Base-by-base conservation (phyloP, 257 asterid species). In the Petrea volubilis region DNA sequence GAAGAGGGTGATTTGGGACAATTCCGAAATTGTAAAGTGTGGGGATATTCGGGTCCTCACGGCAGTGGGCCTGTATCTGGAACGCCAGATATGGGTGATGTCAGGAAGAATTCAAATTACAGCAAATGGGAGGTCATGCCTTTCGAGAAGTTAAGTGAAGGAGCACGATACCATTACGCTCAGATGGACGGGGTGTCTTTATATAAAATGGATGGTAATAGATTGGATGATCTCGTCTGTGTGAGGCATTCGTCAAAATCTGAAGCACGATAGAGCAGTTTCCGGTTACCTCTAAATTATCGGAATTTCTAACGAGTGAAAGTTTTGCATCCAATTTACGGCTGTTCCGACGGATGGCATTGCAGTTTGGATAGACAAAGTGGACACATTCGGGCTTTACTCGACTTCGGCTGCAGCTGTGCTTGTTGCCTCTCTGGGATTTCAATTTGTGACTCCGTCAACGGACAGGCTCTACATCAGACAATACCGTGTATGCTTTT, bases 201-300 rank as follows among this genome's bases (percentile, higher is more conserved):
- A 70, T 95, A 95, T 82, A 95, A 95, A 80, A 95, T 95, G 92
- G 98, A 95, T 71, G 99, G 99, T 14, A 92, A 95, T 68, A 92
- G 80, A 72, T 77, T 95, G 87, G 99, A 95, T 43, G 99, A 95
- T 87, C 86, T 95, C 31, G 98, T 92, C 9, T 95, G 99, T 51
- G 91, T 95, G 24, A 84, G 79, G 81, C 96, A 86, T 70, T 70
- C 96, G 70, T 46, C n/a, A 40, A 77, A 82, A 61, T 70, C 87
- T 2, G 68, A 78, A 61, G 80, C 51, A 47, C 78, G 81, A 83
- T 25, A 9, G 29, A 47, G 21, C 28, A 7, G n/a, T 4, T 15
- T 49, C 43, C 28, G 34, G 4, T 17, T 24, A 36, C 59, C 2
- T 23, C 12, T 4, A 0, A 41, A 5, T 28, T 55, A 40, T 14